Base-by-base conservation (phyloP, 2,329 filamentous ascomycete genomes). In the Colletotrichum lindemuthianum region DNA sequence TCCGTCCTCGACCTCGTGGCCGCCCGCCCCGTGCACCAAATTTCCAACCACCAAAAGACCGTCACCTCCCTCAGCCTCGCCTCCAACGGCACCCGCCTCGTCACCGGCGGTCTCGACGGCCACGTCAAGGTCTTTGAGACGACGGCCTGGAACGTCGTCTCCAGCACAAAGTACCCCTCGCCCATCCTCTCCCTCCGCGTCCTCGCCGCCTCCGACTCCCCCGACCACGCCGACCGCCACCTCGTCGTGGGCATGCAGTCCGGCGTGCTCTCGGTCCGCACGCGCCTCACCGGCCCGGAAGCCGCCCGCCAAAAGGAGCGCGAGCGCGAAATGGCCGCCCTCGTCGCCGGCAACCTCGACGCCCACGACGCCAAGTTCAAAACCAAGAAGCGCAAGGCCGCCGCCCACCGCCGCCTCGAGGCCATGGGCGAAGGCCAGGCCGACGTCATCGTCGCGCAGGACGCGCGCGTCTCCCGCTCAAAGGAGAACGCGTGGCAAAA, bases 61-160 rank as follows among this genome's bases (percentile, higher is more conserved):
- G 94, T 99, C 65, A 98, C 96, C 0, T 90, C 91, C 8, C 84
- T 99, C 59, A 90, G 90, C 55, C 82, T 96, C 39, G 94, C 93
- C 8, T 94, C 92, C 48, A 88, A 91, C 70, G 92, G 92, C 50
- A 88, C 88, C 54, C 88, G 96, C 54, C 84, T 99, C 60, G 86
- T 99, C 58, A 94, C 90, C 69, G 96, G 93, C 77, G 93, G 90
- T 16, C 84, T 99, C 49, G 96, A 99, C 76, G 96, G 96, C 9
- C 96, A 98, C 78, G 90, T 98, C 80, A 99, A 99, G 80, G 88
- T 99, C 43, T 98, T 97, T 72, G 95, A 98, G 79, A 97, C 94
- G 1, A 90, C 89, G 1, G 90, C 88, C 54, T 99, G 96, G 96
- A 97, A 97, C 74, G 92, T 98, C 8, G 94, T 98, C n/a, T 91